Evolutionary conservation across 495 filamentous ascomycete species (phyloP).

Genomic region (Penicillium antarcticum): DNA sequence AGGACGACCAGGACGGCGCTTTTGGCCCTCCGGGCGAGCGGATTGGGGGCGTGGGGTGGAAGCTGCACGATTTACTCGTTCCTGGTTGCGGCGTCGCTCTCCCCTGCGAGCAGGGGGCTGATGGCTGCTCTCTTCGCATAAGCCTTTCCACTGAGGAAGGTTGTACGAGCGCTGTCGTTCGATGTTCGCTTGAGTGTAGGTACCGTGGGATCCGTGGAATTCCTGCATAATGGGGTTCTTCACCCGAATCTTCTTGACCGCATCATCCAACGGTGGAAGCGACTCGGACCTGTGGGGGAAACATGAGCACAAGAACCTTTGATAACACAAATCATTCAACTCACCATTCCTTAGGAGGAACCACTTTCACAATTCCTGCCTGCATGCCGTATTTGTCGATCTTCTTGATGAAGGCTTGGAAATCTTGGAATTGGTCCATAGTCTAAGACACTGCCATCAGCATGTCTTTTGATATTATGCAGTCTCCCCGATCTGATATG

Average conservation of each 20-base stretch:
- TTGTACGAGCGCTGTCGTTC: constrained; percentile 95
- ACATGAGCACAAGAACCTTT: constrained; percentile 11
- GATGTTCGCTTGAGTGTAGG: constrained; percentile 93
- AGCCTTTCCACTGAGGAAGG: constrained; percentile 87
- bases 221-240: constrained; percentile 98
- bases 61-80: constrained; percentile 48
- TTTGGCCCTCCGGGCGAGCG: constrained; percentile 35
- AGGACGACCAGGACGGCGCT: constrained; percentile 46
- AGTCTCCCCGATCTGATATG: not conserved
- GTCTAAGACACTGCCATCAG: constrained; percentile 44
- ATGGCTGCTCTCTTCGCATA: constrained; percentile 90
- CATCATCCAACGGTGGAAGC: constrained; percentile 73
- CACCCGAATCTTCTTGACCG: constrained; percentile 85
- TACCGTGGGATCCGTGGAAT: constrained; percentile 89
- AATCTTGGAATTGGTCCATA: constrained; percentile 90
- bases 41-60: constrained; percentile 33
- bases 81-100: constrained; percentile 76
- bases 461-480: constrained; percentile 1
- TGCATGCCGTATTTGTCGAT: constrained; percentile 95
- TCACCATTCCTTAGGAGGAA: constrained; percentile 93
- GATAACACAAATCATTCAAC: constrained; percentile 16
- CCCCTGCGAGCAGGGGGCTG: constrained; percentile 94
- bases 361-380: constrained; percentile 92
- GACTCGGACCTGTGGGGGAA: constrained; percentile 55
- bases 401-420: constrained; percentile 82